Percentiles rank a stretch among this genome's conserved stretches.
phyloP scores from a whole-genome alignment of 2,329 filamentous ascomycete genomes.

The Dactylonectria estremocensis region DNA sequence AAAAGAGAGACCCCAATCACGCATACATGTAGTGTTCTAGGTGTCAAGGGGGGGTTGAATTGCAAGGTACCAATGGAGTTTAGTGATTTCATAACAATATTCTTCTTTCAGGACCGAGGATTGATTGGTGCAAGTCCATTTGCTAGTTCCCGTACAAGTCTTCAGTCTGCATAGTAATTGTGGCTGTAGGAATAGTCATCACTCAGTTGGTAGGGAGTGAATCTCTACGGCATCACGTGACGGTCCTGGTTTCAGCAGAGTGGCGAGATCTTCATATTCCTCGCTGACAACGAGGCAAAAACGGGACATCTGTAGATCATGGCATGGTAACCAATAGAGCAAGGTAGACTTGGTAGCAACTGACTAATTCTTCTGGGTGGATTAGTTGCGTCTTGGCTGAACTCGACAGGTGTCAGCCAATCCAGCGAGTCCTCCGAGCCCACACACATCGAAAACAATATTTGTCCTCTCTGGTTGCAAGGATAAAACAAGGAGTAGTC shows the following conservation, averaged over 20 bases:
- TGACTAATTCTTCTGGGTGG: neutral
- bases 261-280: neutral
- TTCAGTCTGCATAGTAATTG: too few relatives aligned
- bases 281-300: neutral
- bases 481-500: neutral
- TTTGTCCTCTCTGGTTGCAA: neutral
- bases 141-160: too few relatives aligned
- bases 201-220: neutral
- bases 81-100: neutral
- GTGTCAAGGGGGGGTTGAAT: neutral
- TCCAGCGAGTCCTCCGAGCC: neutral
- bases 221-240: constrained; percentile 11
- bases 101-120: neutral
- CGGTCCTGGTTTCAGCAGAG: neutral
- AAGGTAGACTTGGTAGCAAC: neutral
- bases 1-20: too few relatives aligned
- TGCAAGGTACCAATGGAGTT: neutral
- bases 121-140: neutral
- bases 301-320: neutral
- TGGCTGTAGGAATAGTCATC: too few relatives aligned
- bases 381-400: constrained; percentile 9
- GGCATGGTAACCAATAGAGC: neutral
- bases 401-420: constrained; percentile 12
- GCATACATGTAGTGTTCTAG: neutral
- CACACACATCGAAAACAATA: neutral